Conservation (phyloP, 2,329 filamentous ascomycete genomes). For the Corinectria fuckeliana region DNA sequence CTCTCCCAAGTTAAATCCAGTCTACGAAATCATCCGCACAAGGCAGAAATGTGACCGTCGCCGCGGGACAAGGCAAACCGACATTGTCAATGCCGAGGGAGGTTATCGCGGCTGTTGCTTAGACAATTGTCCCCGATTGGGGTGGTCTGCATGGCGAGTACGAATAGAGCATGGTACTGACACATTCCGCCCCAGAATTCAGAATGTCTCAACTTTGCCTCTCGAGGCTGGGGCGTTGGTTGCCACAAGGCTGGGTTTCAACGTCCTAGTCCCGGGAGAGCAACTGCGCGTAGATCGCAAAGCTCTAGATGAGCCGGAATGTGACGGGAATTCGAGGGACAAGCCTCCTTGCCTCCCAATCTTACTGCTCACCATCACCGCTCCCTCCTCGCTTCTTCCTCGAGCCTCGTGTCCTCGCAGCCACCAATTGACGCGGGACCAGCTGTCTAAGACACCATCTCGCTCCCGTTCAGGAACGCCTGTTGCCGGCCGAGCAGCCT, state of each 20-base stretch:
- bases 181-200: neutral
- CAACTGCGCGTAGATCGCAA: conserved; percentile 7
- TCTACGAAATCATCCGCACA: too few relatives aligned
- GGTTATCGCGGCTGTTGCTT: neutral
- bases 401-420: neutral
- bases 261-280: conserved; percentile 3
- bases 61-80: neutral
- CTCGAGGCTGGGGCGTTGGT: neutral
- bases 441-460: conserved; percentile 5
- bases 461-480: neutral
- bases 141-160: neutral
- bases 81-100: neutral
- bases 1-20: too few relatives aligned
- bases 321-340: neutral
- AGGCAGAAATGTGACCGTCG: neutral
- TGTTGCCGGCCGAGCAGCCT: conserved; percentile 1
- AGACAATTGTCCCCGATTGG: neutral
- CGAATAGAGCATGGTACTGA: conserved; percentile 10
- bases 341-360: conserved; percentile 5
- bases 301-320: conserved; percentile 1
- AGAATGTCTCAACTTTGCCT: conserved; percentile 4
- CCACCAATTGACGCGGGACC: neutral
- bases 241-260: conserved; percentile 10
- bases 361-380: neutral
- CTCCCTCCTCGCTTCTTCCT: neutral